A percentile compares a stretch with the other conserved stretches of the same genome.
Evolutionary conservation across 192 early-diverging fungal genomes (phyloP).

Genomic region (Linnemannia hyalina): DNA sequence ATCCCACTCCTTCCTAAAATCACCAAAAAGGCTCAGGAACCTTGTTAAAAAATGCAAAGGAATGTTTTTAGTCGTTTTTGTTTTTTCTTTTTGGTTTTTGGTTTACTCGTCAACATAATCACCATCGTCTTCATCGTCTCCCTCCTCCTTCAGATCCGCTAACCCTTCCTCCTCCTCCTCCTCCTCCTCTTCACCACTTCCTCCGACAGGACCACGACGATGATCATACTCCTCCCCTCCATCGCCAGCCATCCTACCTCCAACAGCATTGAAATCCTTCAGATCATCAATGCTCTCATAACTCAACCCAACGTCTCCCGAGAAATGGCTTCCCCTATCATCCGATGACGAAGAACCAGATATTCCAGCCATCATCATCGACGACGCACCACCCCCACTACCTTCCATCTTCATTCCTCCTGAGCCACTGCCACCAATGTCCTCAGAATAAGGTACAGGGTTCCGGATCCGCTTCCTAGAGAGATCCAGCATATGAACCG

Average conservation of each 20-base stretch:
- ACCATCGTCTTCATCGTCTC: slow-evolving; percentile 7
- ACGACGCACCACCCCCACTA: neutral
- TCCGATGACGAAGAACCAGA: neutral
- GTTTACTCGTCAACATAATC: slow-evolving; percentile 21
- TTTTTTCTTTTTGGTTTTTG: neutral
- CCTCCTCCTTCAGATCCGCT: slow-evolving; percentile 7
- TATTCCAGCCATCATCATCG: neutral
- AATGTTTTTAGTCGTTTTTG: neutral
- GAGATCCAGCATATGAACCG: slow-evolving; percentile 51
- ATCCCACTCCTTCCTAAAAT: neutral
- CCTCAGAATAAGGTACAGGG: slow-evolving; percentile 14
- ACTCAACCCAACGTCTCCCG: neutral
- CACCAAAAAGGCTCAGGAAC: neutral
- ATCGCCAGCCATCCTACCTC: neutral
- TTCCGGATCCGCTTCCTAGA: slow-evolving; percentile 47
- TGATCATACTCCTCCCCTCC: neutral
- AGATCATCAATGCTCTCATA: slow-evolving; percentile 16
- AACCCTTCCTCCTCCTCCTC: slow-evolving; percentile 18
- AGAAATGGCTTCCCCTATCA: slow-evolving; percentile 1
- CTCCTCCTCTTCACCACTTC: neutral
- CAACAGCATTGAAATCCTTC: neutral
- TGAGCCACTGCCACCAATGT: neutral
- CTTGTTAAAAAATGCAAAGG: neutral
- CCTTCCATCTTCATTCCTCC: neutral
- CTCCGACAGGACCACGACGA: neutral